Evolutionary conservation across 805 yeast species (phyloP), one percentile per base, ranked within the genome.

Genomic region (Metschnikowia sp.): DNA sequence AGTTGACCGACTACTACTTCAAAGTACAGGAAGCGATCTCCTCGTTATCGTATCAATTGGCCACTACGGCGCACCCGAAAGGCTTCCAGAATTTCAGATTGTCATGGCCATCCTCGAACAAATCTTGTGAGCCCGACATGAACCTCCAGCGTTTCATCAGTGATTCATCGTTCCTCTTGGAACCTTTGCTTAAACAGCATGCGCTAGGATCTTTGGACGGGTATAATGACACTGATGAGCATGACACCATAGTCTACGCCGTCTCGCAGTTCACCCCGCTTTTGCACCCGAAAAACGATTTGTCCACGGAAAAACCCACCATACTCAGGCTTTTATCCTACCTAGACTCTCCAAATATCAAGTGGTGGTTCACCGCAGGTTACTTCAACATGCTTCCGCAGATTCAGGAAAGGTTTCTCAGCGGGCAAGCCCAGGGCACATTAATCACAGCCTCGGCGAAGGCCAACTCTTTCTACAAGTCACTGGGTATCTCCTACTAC

Each of bases 341-440:
- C 49, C 69, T 81, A 42, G 81, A 81, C 57, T 70, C 81, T 36
- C 75, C 81, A 26, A 59, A 68, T 10, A 75, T 83, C 28, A 75
- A 74, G 44, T 92, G 96, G 95, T 78, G 87, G 54, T 84, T 94
- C 58, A 94, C 99, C 0, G 97, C 98, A 0, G 99, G 99, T 2
- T 94, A 94, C 64, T 94, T 94, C 73, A 94, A 94, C 64, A 84
- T 94, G 81, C 79, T 84, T 35, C 88, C 95, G 0, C 82, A 82
- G 35, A 83, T 88, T 44, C 83, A 81, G 59, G 66, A 69, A 12
- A 71, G 76, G 28, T 70, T 94, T 29, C 62, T 88, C 32, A 67
- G 73, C 32, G 77, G 88, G 1, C 72, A 69, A 10, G 83, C 91
- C 1, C 48, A 59, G 8, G 95, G 95, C 2, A 69, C 74, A 0